A percentile compares a stretch with the other conserved stretches of the same genome.
These are phyloP conservation scores for Mytilinidion resinicola DNA, from an alignment of 495 filamentous ascomycete genomes.

Conservation along the genomic window DNA sequence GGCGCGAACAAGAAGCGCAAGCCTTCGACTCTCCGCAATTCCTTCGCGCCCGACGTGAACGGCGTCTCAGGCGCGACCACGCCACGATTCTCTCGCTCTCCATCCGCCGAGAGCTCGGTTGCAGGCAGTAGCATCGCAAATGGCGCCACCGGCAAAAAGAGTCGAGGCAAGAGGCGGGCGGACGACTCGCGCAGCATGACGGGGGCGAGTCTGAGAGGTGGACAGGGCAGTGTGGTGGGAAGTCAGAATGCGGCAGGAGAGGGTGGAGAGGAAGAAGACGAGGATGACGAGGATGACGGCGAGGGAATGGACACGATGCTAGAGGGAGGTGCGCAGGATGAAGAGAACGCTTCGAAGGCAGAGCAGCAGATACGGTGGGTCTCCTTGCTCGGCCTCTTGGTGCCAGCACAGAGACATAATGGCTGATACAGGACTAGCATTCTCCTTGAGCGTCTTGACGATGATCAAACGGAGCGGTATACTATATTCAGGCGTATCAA, in stretches of 20 bases:
- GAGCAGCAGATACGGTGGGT: conserved; percentile 47
- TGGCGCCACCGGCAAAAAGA: conserved; percentile 13
- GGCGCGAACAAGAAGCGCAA: conserved; percentile 50
- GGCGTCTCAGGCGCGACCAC: conserved; percentile 33
- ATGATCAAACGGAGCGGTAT: conserved; percentile 63
- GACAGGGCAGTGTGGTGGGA: conserved; percentile 43
- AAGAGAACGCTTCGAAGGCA: conserved; percentile 65
- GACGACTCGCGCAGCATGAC: conserved; percentile 41
- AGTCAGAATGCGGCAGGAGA: conserved; percentile 28
- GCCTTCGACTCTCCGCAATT: conserved; percentile 69
- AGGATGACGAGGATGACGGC: conserved; percentile 49
- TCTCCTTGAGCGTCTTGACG: conserved; percentile 62
- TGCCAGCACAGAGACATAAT: background rate
- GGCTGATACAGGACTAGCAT: conserved; percentile 39
- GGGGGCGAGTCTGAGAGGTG: conserved; percentile 32
- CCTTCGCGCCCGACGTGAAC: conserved; percentile 61
- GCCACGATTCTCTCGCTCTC: conserved; percentile 51
- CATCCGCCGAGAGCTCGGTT: conserved; percentile 60
- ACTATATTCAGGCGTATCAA: conserved; percentile 66
- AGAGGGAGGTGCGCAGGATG: conserved; percentile 54
- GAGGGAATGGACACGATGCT: conserved; percentile 50
- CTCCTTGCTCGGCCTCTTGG: background rate
- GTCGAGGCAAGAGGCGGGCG: conserved; percentile 52
- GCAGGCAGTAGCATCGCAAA: conserved; percentile 47
- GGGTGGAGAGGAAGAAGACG: conserved; percentile 35